These are phyloP conservation scores for Sugiyamaella chiloensis DNA, from an alignment of 805 yeast species.

Conservation along the genomic window DNA sequence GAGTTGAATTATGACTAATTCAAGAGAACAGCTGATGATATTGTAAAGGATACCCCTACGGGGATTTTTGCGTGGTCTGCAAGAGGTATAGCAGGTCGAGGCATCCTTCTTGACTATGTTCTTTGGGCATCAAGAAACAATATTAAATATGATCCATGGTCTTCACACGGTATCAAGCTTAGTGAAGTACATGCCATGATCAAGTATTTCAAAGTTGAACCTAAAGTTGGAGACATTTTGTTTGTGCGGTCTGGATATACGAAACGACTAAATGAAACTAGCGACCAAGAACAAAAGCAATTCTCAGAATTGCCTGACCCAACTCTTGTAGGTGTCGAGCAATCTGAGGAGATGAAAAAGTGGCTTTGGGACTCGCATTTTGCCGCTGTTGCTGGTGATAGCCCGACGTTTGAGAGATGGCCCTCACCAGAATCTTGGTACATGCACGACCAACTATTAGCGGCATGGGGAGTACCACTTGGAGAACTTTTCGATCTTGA, in stretches of 20 bases:
- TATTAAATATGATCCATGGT: conserved; percentile 28
- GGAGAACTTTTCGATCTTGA: conserved; percentile 37
- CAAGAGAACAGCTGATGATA: conserved; percentile 13
- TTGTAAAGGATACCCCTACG: neutral
- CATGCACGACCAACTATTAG: conserved; percentile 21
- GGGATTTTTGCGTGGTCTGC: conserved; percentile 23
- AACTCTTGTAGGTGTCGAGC: conserved; percentile 15
- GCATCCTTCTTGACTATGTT: conserved; percentile 34
- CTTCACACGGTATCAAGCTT: conserved; percentile 26
- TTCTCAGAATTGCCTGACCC: neutral
- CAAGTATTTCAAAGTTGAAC: conserved; percentile 24
- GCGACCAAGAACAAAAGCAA: conserved; percentile 4
- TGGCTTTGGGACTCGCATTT: conserved; percentile 32
- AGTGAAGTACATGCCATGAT: conserved; percentile 27
- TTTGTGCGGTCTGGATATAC: conserved; percentile 32
- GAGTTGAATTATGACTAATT: conserved; percentile 15
- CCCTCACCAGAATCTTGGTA: conserved; percentile 20
- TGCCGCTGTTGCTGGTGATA: conserved; percentile 31
- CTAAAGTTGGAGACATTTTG: conserved; percentile 33
- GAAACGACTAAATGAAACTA: conserved; percentile 24
- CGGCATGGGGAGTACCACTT: conserved; percentile 37
- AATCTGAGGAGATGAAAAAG: conserved; percentile 26
- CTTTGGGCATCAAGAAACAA: conserved; percentile 29
- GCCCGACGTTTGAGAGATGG: conserved; percentile 30
- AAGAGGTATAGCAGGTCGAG: conserved; percentile 33